A percentile compares a stretch with the other conserved stretches of the same genome.
Conservation (phyloP, 139 green algal genomes). For the Picocystis salinarum region DNA sequence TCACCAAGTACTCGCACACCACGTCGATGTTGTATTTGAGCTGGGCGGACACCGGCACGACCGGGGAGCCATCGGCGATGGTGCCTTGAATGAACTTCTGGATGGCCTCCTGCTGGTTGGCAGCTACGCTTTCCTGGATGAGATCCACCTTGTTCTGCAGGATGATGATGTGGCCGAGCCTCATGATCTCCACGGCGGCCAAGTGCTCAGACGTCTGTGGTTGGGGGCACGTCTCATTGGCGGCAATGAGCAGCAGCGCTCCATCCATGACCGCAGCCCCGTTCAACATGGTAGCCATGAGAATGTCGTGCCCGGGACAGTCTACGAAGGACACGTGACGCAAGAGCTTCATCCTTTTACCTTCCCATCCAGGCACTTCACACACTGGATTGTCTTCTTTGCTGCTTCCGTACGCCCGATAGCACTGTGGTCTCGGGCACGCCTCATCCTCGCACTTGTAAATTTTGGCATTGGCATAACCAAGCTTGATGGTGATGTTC, state of each 20-base stretch:
- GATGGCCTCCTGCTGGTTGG: constrained; percentile 89
- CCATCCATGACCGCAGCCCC: constrained; percentile 98
- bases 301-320: constrained; percentile 98
- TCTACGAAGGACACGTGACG: constrained; percentile 98
- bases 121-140: constrained; percentile 66
- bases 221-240: constrained; percentile 96
- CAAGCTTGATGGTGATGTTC: constrained; percentile 99
- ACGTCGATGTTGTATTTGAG: constrained; percentile 99
- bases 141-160: constrained; percentile 87
- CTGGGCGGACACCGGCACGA: constrained; percentile 94
- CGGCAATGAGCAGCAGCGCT: constrained; percentile 91
- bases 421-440: constrained; percentile 66
- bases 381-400: constrained; percentile 74
- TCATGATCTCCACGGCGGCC: constrained; percentile 98
- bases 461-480: constrained; percentile 98
- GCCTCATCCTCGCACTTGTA: constrained; percentile 69
- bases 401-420: constrained; percentile 62
- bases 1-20: constrained; percentile 94
- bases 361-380: constrained; percentile 55
- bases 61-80: constrained; percentile 82
- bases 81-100: constrained; percentile 87
- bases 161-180: constrained; percentile 82
- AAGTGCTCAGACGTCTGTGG: constrained; percentile 93
- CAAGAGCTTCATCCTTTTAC: constrained; percentile 70
- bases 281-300: constrained; percentile 99